Conservation (phyloP, 2,329 filamentous ascomycete genomes). For the Chaetothyriales sp. region DNA sequence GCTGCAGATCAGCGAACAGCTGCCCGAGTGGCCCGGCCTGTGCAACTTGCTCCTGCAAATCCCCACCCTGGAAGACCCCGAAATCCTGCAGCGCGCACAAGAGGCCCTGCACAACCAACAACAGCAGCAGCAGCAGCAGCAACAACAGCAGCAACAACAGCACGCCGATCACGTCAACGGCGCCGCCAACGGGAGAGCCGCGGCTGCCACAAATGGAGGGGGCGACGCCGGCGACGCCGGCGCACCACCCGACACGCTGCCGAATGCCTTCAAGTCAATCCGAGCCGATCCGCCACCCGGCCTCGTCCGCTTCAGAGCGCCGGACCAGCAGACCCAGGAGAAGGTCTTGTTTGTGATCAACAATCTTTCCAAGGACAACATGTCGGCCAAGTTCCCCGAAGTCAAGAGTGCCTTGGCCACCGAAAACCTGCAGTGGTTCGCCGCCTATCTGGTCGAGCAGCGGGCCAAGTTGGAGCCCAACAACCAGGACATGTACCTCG, state of each 20-base stretch:
- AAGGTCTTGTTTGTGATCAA: constrained; percentile 93
- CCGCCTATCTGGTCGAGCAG: constrained; percentile 84
- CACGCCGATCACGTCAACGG: constrained; percentile 41
- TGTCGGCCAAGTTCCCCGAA: constrained; percentile 71
- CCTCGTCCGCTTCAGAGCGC: constrained; percentile 61
- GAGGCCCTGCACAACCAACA: constrained; percentile 60
- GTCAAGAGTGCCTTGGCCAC: constrained; percentile 65
- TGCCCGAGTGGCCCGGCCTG: constrained; percentile 91
- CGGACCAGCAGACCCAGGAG: constrained; percentile 71
- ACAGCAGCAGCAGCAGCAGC: no score
- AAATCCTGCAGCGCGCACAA: constrained; percentile 69
- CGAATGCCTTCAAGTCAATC: constrained; percentile 64
- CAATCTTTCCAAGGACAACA: constrained; percentile 82
- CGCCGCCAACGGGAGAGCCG: constrained; percentile 25
- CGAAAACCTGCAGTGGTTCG: constrained; percentile 90
- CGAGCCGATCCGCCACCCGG: constrained; percentile 56
- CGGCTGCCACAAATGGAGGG: constrained; percentile 59
- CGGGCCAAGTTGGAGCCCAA: constrained; percentile 96
- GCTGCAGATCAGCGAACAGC: constrained; percentile 68
- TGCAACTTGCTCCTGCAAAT: constrained; percentile 76
- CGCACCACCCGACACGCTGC: constrained; percentile 44
- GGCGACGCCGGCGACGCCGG: constrained; percentile 50
- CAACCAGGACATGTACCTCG: constrained; percentile 84
- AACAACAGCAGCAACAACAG: no score
- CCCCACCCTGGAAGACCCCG: constrained; percentile 66